Evolutionary conservation across 495 filamentous ascomycete genomes (phyloP), one percentile per base, ranked within the genome.

Genomic region (Ramalina intermedia): DNA sequence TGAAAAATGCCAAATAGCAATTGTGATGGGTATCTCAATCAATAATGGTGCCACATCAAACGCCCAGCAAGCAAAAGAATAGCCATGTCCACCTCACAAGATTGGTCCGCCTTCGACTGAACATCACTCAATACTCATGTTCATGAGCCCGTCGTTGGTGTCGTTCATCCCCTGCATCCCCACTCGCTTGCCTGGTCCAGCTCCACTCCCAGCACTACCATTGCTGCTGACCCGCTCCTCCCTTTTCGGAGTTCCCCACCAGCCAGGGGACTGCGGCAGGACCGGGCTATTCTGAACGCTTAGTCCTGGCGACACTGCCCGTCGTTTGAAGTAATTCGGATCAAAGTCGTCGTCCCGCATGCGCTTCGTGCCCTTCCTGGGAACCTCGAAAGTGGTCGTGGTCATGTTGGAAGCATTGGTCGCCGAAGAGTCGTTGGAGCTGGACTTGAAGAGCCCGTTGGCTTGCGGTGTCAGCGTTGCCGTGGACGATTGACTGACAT

Each of bases 121-220:
- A n/a, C 24, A 2, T 66, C 58, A 74, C 48, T 95, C 88, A 59
- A 95, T 90, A 61, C 85, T 95, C 87, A 98, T 90, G 58, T 91
- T 87, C 85, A 94, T 96, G 54, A 96, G 71, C 18, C 88, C 85
- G 66, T 96, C 91, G 58, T 87, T 84, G 3, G 93, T 91, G 67
- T 96, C 93, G 43, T 72, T 85, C 87, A 96, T 95, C 0, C 91
- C 91, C 62, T 96, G 91, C 46, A 93, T 73, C 18, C 93, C 94
- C 24, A 96, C 71, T 46, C 90, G 72, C 52, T 84, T 85, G 24
- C 73, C 60, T 12, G 68, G 66, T 20, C 69, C 69, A 2, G 63
- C 46, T 37, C 61, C 50, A 42, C 64, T 58, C 13, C 54, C 51
- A 20, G 49, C 44, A 26, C 61, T 69, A 13, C 66, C 67, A 24